Conservation (phyloP, 2,329 filamentous ascomycete species). For the Orbilia blumenaviensis region DNA sequence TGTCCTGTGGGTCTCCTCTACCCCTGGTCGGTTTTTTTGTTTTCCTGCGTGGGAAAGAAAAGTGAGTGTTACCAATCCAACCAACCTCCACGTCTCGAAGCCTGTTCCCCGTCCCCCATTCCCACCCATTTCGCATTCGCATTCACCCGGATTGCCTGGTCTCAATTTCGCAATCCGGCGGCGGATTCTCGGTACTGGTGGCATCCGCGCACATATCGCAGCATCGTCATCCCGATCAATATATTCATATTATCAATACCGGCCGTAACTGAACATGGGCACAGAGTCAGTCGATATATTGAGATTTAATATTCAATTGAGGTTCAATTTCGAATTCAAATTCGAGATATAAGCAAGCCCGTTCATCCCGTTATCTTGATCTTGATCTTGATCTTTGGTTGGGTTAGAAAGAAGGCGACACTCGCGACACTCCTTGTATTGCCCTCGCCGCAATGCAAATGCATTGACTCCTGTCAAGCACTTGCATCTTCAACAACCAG, state of each 20-base stretch:
- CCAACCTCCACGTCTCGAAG: conserved; percentile 19
- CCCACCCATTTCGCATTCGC: conserved; percentile 1
- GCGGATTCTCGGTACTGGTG: conserved; percentile 40
- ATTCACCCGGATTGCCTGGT: conserved; percentile 47
- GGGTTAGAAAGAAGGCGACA: conserved; percentile 20
- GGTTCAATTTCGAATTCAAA: no score
- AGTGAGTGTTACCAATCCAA: conserved; percentile 31
- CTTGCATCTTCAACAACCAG: conserved; percentile 41
- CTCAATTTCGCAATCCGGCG: conserved; percentile 48
- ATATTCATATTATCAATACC: not conserved
- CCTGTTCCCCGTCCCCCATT: conserved; percentile 40
- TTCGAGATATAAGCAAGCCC: no score
- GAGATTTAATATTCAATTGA: conserved; percentile 1
- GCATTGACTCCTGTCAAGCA: conserved; percentile 52
- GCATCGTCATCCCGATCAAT: not conserved
- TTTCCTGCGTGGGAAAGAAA: not conserved
- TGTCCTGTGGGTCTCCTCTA: conserved; percentile 6
- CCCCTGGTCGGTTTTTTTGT: conserved; percentile 15
- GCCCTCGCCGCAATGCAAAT: conserved; percentile 1
- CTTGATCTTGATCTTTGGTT: no score
- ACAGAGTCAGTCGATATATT: not conserved
- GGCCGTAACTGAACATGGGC: no score
- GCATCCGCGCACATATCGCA: conserved; percentile 33
- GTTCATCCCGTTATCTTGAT: not conserved
- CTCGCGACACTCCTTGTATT: conserved; percentile 30